phyloP scores from a whole-genome alignment of 257 asterid species.

The Scutellaria galericulata region DNA sequence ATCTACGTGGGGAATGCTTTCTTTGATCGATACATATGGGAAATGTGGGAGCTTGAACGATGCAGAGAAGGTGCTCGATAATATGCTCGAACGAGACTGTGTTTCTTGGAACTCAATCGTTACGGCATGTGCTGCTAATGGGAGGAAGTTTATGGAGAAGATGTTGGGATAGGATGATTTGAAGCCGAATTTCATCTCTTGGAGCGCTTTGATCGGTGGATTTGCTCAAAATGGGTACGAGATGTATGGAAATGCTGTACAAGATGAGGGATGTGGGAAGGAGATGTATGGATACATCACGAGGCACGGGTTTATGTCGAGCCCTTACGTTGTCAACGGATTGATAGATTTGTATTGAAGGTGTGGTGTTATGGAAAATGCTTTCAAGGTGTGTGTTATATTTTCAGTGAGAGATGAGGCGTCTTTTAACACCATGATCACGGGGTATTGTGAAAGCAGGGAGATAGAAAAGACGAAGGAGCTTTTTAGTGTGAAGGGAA shows the following conservation, averaged over 20 bases:
- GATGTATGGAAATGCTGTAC: slow-evolving; percentile 58
- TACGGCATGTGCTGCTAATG: slow-evolving; percentile 67
- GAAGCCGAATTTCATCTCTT: slow-evolving; percentile 60
- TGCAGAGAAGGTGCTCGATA: slow-evolving; percentile 54
- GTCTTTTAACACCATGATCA: slow-evolving; percentile 74
- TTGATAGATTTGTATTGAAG: slow-evolving; percentile 74
- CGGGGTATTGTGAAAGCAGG: slow-evolving; percentile 70
- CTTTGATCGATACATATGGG: slow-evolving; percentile 80
- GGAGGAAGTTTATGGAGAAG: slow-evolving; percentile 49
- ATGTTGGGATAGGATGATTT: slow-evolving; percentile 53
- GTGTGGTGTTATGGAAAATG: slow-evolving; percentile 64
- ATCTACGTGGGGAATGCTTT: slow-evolving; percentile 71
- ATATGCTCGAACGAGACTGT: slow-evolving; percentile 52
- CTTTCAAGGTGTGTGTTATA: slow-evolving; percentile 53
- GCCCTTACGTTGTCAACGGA: slow-evolving; percentile 72
- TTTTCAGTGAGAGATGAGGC: slow-evolving; percentile 65
- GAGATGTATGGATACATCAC: slow-evolving; percentile 72
- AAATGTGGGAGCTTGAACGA: slow-evolving; percentile 63
- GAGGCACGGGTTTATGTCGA: slow-evolving; percentile 62
- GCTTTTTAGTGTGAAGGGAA: slow-evolving; percentile 58
- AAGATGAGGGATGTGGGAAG: slow-evolving; percentile 61
- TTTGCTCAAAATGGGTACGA: slow-evolving; percentile 70
- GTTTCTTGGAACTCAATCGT: slow-evolving; percentile 83
- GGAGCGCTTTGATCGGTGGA: slow-evolving; percentile 80
- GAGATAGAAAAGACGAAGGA: slow-evolving; percentile 58